phyloP scores from a whole-genome alignment of 352 stramenopile species.

The Blastocystis sp. region DNA sequence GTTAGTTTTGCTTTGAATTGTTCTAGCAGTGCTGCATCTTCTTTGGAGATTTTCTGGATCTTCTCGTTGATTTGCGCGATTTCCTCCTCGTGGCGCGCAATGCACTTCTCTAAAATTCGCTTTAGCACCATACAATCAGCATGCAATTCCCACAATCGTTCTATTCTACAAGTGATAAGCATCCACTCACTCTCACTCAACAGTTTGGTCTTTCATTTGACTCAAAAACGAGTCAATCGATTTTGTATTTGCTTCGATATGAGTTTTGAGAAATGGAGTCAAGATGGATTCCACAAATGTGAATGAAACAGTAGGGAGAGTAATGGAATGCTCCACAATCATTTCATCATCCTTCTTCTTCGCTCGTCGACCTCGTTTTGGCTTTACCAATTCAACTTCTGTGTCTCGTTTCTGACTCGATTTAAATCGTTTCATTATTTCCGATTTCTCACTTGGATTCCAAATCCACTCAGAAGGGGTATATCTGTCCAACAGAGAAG shows the following conservation, averaged over 20 bases:
- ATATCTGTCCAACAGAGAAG: not conserved
- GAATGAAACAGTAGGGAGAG: not conserved
- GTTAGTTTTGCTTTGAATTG: not conserved
- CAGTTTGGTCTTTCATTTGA: not conserved
- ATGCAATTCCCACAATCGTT: not conserved
- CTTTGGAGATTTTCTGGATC: not conserved
- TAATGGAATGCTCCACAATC: not conserved
- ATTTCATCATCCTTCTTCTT: not conserved
- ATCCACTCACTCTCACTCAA: not conserved
- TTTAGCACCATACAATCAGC: constrained; percentile 25
- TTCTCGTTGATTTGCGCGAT: not conserved
- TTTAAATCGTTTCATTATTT: not conserved
- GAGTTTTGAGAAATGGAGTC: not conserved
- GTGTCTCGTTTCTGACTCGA: not conserved
- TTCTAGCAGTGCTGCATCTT: not conserved
- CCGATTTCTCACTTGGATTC: not conserved
- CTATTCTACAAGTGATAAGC: not conserved
- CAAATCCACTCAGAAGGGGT: not conserved
- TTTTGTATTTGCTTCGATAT: not conserved
- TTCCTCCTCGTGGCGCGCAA: not conserved
- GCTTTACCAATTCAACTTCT: not conserved
- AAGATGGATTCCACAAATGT: not conserved
- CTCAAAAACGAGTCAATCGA: not conserved
- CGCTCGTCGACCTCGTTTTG: not conserved
- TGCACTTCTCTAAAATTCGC: constrained; percentile 12